phyloP scores from a whole-genome alignment of 2,329 filamentous ascomycete species.

The Botryotinia globosa region DNA sequence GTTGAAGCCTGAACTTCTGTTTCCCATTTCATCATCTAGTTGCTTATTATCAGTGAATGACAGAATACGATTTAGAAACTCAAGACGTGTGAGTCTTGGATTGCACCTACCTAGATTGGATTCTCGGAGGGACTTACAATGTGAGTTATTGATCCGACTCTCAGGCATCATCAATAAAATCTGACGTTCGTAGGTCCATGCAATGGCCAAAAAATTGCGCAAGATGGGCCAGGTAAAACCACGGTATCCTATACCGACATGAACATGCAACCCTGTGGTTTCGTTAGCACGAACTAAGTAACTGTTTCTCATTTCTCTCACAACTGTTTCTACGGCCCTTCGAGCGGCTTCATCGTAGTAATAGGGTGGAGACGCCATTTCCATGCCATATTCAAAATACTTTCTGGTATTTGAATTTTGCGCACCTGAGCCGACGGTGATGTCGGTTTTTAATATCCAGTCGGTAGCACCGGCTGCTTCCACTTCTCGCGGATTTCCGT shows the following conservation, averaged over 20 bases:
- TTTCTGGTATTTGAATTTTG: not conserved
- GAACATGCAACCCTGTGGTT: slow-evolving; percentile 36
- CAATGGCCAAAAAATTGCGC: slow-evolving; percentile 35
- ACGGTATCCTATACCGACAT: slow-evolving; percentile 34
- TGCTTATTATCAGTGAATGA: not conserved
- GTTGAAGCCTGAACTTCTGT: not conserved
- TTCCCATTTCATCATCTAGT: not conserved
- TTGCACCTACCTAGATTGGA: not conserved
- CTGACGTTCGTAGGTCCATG: slow-evolving; percentile 34
- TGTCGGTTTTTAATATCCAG: not conserved
- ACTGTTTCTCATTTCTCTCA: slow-evolving; percentile 15
- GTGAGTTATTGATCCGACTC: not conserved
- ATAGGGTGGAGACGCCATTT: not conserved
- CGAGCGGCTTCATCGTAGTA: not conserved
- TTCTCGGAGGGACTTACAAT: not conserved
- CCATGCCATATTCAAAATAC: not conserved
- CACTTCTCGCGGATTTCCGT: not conserved
- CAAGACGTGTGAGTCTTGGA: not conserved
- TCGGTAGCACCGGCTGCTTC: not conserved
- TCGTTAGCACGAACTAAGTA: slow-evolving; percentile 31
- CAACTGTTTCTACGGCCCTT: slow-evolving; percentile 17
- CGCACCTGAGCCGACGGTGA: not conserved
- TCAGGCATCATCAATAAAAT: slow-evolving; percentile 18
- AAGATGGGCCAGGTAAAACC: slow-evolving; percentile 31
- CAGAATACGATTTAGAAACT: slow-evolving; percentile 1